Conservation (phyloP, 2,329 filamentous ascomycete genomes). For the Pseudogymnoascus sp. region DNA sequence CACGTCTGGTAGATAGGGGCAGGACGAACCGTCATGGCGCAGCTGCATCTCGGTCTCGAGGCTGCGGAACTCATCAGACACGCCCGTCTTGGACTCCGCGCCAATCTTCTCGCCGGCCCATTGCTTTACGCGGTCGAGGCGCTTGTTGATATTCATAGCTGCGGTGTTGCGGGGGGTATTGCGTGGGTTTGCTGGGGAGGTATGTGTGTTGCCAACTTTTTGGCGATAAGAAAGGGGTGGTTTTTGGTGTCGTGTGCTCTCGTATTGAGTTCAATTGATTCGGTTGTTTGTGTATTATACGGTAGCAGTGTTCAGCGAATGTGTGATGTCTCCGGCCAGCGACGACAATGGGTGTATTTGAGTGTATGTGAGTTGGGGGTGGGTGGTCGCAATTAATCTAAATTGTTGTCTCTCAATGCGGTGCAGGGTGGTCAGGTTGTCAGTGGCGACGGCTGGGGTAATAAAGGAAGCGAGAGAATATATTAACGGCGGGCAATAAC, state of each 20-base stretch:
- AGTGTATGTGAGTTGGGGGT: neutral
- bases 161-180: slow-evolving; percentile 10
- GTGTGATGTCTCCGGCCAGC: neutral
- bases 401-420: neutral
- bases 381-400: neutral
- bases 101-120: slow-evolving; percentile 98
- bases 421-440: neutral
- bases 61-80: slow-evolving; percentile 84
- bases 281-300: neutral
- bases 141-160: slow-evolving; percentile 52
- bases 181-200: neutral
- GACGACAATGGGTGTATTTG: neutral
- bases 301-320: neutral
- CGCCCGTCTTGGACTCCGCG: slow-evolving; percentile 74
- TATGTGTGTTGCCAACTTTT: neutral
- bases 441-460: neutral
- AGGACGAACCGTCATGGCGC: slow-evolving; percentile 67
- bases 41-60: slow-evolving; percentile 86
- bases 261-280: neutral
- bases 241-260: neutral
- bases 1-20: neutral
- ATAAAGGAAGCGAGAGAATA: neutral
- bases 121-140: slow-evolving; percentile 92
- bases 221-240: neutral
- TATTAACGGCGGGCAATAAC: neutral